Percentiles rank a stretch among this genome's conserved stretches.
These are phyloP conservation scores for Nothopassalora personata DNA, from an alignment of 2,329 filamentous ascomycete genomes.

Conservation along the genomic window DNA sequence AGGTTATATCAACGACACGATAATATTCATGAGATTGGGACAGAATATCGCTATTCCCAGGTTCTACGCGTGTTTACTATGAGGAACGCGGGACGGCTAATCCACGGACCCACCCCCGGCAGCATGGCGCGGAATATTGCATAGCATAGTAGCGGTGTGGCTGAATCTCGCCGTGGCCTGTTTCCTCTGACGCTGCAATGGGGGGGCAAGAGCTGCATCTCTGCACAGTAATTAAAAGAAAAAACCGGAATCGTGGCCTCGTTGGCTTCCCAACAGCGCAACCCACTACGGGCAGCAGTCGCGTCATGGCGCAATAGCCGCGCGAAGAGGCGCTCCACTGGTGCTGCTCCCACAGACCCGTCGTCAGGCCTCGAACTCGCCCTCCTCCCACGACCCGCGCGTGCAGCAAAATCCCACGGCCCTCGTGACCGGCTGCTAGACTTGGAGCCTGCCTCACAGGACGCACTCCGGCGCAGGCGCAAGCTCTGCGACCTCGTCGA, in stretches of 20 bases:
- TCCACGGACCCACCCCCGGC: no score
- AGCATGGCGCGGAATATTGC: no score
- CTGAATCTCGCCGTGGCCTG: neutral
- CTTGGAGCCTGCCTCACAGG: conserved; percentile 11
- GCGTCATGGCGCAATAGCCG: neutral
- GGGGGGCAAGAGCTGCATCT: neutral
- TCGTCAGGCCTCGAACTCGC: conserved; percentile 25
- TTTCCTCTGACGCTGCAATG: neutral
- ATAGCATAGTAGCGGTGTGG: neutral
- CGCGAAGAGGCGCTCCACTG: conserved; percentile 1
- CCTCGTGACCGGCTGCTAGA: neutral
- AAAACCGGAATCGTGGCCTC: neutral
- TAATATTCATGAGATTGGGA: no score
- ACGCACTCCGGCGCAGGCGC: conserved; percentile 34
- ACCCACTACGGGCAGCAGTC: neutral
- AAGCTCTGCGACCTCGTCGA: conserved; percentile 68
- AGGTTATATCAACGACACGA: no score
- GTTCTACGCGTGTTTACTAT: no score
- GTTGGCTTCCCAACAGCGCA: neutral
- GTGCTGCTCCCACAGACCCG: neutral
- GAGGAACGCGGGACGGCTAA: no score
- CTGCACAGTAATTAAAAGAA: neutral
- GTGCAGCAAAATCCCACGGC: neutral
- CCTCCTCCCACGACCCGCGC: conserved; percentile 23
- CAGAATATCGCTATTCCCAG: no score